Base-by-base conservation (phyloP, 306 rosid genomes). In the Gynostemma pentaphyllum region DNA sequence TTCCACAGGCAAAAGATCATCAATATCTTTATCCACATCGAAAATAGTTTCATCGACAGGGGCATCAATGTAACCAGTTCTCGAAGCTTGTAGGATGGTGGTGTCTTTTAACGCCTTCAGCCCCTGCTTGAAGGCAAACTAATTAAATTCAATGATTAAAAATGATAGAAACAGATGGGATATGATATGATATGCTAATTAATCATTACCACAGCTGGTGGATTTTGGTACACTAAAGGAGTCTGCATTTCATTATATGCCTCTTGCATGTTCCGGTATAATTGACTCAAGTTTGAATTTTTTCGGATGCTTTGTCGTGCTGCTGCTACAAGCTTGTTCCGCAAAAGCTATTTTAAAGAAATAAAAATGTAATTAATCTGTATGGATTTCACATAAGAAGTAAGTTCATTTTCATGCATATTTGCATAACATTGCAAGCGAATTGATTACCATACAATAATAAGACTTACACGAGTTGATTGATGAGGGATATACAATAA, bases 161-260 rank as follows among this genome's bases (percentile, higher is more conserved):
- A 60, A 22, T 21, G 14, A 60, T 12, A 59, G 37, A 5, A 9
- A 41, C 7, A 41, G 9, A 41, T 4, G 13, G 3, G 11, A 59
- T 4, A n/a, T 1, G n/a, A 57, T 18, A 34, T 44, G 22, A 28
- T 1, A 36, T 19, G 18, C 34, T 37, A 66, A 66, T 22, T 15
- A 21, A 15, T 63, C 30, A 56, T 84, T 85, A 90, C 97, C 91
- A 79, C 71, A 62, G 89, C 70, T 9, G 96, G 74, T 74, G 96
- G 95, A 68, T 71, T 79, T 76, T 90, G 95, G 80, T 83, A 70
- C 68, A 81, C 90, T 69, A 90, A 75, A 42, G 97, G 97, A 75
- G 96, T 90, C 84, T 90, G 97, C 83, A 87, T 87, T 68, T 68
- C 89, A 48, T 83, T 79, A 61, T 90, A 90, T 59, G 97, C 89